Conservation (phyloP, 2,329 filamentous ascomycete genomes). For the Diaporthe sp. region DNA sequence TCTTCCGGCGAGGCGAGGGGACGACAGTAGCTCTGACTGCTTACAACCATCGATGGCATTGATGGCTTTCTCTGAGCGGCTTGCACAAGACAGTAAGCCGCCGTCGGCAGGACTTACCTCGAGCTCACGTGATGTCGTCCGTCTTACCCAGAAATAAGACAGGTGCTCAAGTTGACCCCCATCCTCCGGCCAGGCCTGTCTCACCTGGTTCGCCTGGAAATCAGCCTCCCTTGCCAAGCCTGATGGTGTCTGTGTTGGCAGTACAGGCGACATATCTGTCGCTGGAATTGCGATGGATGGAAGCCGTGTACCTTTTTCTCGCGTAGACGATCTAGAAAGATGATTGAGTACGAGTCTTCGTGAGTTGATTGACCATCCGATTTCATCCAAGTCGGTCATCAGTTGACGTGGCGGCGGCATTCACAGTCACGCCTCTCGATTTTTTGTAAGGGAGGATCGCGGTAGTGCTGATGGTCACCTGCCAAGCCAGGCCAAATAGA, state of each 20-base stretch:
- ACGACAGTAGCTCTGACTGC: neutral
- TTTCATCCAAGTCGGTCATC: neutral
- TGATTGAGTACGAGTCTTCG: neutral
- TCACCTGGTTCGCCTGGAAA: neutral
- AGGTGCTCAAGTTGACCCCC: neutral
- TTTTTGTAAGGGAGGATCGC: neutral
- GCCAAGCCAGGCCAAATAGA: constrained; percentile 3
- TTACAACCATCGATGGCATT: neutral
- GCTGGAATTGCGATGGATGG: neutral
- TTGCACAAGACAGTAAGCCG: neutral
- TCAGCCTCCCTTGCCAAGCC: constrained; percentile 20
- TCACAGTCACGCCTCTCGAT: neutral
- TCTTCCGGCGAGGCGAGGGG: neutral
- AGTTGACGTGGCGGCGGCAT: neutral
- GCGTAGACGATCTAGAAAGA: neutral
- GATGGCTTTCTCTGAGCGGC: neutral
- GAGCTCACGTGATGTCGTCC: constrained; percentile 18
- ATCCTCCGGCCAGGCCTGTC: constrained; percentile 13
- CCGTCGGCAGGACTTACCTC: neutral
- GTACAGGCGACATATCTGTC: neutral
- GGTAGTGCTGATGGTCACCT: constrained; percentile 21
- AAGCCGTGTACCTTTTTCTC: neutral
- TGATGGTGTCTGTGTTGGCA: neutral
- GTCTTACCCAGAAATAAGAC: neutral
- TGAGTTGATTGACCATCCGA: too few relatives aligned